A percentile compares a stretch with the other conserved stretches of the same genome.
Evolutionary conservation across 2,329 filamentous ascomycete genomes (phyloP).

Genomic region (Sclerotinia trifoliorum): DNA sequence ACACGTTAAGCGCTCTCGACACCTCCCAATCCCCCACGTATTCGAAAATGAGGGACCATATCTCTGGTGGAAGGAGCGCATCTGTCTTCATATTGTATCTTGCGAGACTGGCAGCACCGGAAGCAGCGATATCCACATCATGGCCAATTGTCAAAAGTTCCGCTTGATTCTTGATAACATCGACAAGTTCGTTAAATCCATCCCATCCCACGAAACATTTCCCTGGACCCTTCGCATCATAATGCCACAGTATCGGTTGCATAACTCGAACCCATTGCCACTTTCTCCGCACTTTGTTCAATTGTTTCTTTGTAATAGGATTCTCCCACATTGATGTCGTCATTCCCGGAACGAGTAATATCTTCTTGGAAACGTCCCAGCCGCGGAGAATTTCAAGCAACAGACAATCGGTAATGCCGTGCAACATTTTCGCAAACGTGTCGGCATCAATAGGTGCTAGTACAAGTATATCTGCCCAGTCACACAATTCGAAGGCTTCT

Average conservation of each 20-base stretch:
- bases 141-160: slow-evolving; percentile 72
- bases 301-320: slow-evolving; percentile 81
- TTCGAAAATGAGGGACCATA: slow-evolving; percentile 87
- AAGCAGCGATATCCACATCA: slow-evolving; percentile 52
- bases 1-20: slow-evolving; percentile 75
- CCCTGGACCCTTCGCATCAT: slow-evolving; percentile 54
- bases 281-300: slow-evolving; percentile 77
- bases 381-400: slow-evolving; percentile 77
- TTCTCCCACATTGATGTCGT: slow-evolving; percentile 87
- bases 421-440: slow-evolving; percentile 82
- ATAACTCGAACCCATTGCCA: slow-evolving; percentile 87
- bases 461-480: slow-evolving; percentile 86
- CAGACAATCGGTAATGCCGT: slow-evolving; percentile 77
- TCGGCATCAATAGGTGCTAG: slow-evolving; percentile 83
- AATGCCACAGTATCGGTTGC: slow-evolving; percentile 79
- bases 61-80: slow-evolving; percentile 69
- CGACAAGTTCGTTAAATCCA: slow-evolving; percentile 68
- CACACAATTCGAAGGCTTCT: slow-evolving; percentile 66
- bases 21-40: slow-evolving; percentile 88
- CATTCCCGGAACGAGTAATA: slow-evolving; percentile 85
- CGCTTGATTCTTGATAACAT: slow-evolving; percentile 73
- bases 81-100: slow-evolving; percentile 44
- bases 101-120: slow-evolving; percentile 44
- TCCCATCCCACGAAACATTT: slow-evolving; percentile 61
- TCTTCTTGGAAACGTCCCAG: slow-evolving; percentile 84